Evolutionary conservation across 345 rosid genomes (phyloP).

Genomic region (Erucastrum elatum): DNA sequence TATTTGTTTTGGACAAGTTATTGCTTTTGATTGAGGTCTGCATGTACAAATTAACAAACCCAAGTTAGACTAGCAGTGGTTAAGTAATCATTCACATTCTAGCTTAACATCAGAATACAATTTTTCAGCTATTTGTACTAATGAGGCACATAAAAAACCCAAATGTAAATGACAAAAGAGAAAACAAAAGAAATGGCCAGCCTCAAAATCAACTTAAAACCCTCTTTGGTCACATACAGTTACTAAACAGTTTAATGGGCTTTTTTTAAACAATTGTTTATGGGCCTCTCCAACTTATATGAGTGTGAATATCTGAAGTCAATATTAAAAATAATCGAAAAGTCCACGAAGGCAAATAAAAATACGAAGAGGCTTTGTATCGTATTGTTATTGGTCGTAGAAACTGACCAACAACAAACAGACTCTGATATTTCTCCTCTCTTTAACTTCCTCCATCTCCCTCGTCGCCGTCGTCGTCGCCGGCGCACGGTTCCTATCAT

Average conservation of each 20-base stretch:
- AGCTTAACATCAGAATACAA: neutral
- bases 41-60: constrained; percentile 14
- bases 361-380: neutral
- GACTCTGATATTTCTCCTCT: constrained; percentile 5
- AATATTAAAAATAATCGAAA: neutral
- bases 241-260: neutral
- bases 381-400: neutral
- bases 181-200: neutral
- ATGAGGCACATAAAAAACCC: neutral
- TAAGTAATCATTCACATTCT: constrained; percentile 16
- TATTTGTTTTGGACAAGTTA: constrained; percentile 73
- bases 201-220: neutral
- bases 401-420: constrained; percentile 33
- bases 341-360: constrained; percentile 25
- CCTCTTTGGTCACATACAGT: no score
- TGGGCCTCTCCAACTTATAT: neutral
- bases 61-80: no score
- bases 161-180: neutral
- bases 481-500: constrained; percentile 11
- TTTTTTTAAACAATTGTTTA: neutral
- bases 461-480: constrained; percentile 28
- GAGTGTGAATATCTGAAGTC: neutral
- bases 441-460: neutral
- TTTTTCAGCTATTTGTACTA: neutral
- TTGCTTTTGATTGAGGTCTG: constrained; percentile 66